phyloP scores from a whole-genome alignment of 371 early-diverging fungal species.

The Capniomyces stellatus region DNA sequence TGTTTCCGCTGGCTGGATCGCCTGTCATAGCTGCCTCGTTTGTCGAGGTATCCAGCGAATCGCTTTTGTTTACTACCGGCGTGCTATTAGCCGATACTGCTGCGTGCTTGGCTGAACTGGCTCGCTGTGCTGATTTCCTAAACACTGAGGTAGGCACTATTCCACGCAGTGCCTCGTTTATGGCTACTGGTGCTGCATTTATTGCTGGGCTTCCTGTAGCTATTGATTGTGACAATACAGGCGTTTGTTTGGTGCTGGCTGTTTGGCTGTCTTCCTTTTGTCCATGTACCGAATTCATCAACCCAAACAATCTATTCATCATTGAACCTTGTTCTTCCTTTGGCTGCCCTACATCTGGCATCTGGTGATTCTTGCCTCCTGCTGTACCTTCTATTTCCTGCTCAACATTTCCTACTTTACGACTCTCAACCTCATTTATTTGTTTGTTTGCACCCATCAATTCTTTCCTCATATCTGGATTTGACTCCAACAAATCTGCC shows the following conservation, averaged over 20 bases:
- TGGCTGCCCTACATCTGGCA: no score
- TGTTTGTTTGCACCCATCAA: no score
- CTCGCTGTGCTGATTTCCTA: constrained; percentile 14
- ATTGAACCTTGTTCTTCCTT: neutral
- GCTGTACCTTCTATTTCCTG: no score
- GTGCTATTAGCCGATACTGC: constrained; percentile 2
- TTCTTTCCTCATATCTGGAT: no score
- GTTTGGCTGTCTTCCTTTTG: neutral
- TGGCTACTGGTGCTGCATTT: constrained; percentile 9
- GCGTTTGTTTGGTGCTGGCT: constrained; percentile 1
- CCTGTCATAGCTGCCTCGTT: constrained; percentile 1
- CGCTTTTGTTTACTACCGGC: no score
- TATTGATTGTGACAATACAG: constrained; percentile 1
- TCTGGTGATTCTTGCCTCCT: neutral
- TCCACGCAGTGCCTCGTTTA: constrained; percentile 21
- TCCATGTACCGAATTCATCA: neutral
- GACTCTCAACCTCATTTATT: no score
- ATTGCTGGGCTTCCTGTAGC: neutral
- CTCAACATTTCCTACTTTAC: no score
- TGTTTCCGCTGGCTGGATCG: constrained; percentile 8
- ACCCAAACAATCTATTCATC: neutral
- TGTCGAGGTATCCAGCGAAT: neutral
- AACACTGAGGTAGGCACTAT: constrained; percentile 24
- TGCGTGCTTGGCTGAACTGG: constrained; percentile 2
- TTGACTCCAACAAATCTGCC: neutral